phyloP scores from a whole-genome alignment of 306 rosid genomes.

The Prinsepia uniflora region DNA sequence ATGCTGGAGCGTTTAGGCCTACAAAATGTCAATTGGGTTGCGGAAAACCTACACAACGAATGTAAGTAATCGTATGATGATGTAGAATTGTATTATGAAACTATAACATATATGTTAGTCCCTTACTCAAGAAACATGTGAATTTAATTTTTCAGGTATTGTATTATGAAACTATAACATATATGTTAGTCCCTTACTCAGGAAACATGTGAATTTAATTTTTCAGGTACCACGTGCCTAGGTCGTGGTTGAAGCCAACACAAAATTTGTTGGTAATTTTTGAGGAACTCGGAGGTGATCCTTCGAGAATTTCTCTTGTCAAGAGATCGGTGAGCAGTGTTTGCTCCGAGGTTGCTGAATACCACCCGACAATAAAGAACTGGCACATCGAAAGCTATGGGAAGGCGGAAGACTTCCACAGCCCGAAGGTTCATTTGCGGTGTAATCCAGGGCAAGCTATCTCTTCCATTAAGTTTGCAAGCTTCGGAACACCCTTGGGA shows the following conservation, averaged over 20 bases:
- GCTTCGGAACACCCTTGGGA: constrained; percentile 95
- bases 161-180: constrained; percentile 7
- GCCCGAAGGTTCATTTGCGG: constrained; percentile 85
- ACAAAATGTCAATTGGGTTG: constrained; percentile 87
- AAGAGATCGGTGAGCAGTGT: constrained; percentile 80
- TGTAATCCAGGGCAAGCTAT: constrained; percentile 75
- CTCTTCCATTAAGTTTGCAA: constrained; percentile 87
- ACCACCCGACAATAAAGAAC: constrained; percentile 82
- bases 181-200: constrained; percentile 12
- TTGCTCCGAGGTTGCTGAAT: constrained; percentile 87
- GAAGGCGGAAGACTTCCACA: constrained; percentile 64
- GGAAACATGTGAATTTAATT: constrained; percentile 5
- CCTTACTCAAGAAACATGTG: constrained; percentile 14
- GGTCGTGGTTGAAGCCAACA: constrained; percentile 86
- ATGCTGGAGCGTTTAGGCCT: constrained; percentile 73
- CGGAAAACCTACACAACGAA: constrained; percentile 86
- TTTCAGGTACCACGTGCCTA: constrained; percentile 95
- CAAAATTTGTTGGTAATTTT: constrained; percentile 77
- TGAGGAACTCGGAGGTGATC: constrained; percentile 96
- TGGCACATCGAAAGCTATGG: constrained; percentile 94
- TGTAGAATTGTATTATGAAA: neutral
- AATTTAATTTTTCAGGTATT: too few species aligned
- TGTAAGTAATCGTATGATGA: constrained; percentile 41
- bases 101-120: constrained; percentile 7
- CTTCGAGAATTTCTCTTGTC: constrained; percentile 70